A percentile compares a stretch with the other conserved stretches of the same genome.
Evolutionary conservation across 331 rosid genomes (phyloP).

Genomic region (Quercus tomentella): DNA sequence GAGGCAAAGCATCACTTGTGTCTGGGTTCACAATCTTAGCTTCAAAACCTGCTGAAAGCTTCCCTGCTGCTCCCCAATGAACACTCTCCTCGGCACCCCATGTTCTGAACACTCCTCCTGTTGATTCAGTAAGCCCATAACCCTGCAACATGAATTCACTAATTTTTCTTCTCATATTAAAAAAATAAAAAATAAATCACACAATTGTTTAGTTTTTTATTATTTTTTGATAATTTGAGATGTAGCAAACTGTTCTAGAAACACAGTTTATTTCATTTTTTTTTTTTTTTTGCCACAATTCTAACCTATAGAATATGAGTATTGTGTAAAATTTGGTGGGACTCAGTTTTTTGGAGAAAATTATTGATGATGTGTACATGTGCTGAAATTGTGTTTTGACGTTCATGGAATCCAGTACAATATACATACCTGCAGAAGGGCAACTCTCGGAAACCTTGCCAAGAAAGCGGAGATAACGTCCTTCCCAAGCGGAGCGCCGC

Average conservation of each 20-base stretch:
- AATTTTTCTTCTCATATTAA: too few species aligned
- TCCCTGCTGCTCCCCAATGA: constrained; percentile 39
- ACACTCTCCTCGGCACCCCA: constrained; percentile 17
- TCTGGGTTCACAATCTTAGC: constrained; percentile 45
- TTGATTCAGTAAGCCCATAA: constrained; percentile 54
- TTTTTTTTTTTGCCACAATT: too few species aligned
- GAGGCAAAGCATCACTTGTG: constrained; percentile 37
- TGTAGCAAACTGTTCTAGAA: too few species aligned
- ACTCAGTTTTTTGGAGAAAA: too few species aligned
- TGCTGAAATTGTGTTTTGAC: too few species aligned
- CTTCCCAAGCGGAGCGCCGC: constrained; percentile 50
- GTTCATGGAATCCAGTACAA: too few species aligned
- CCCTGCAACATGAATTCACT: constrained; percentile 23
- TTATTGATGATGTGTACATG: too few species aligned
- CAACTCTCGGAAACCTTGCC: constrained; percentile 21
- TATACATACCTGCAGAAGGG: constrained; percentile 17
- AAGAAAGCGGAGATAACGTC: constrained; percentile 25
- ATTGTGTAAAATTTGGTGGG: too few species aligned
- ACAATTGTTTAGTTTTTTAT: neutral
- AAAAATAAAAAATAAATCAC: neutral
- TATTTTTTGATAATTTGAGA: too few species aligned
- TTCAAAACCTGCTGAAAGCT: constrained; percentile 22
- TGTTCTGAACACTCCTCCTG: constrained; percentile 17
- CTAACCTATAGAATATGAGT: too few species aligned
- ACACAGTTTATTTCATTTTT: too few species aligned